phyloP scores from a whole-genome alignment of 2,329 filamentous ascomycete species.

The Colletotrichum sp. region DNA sequence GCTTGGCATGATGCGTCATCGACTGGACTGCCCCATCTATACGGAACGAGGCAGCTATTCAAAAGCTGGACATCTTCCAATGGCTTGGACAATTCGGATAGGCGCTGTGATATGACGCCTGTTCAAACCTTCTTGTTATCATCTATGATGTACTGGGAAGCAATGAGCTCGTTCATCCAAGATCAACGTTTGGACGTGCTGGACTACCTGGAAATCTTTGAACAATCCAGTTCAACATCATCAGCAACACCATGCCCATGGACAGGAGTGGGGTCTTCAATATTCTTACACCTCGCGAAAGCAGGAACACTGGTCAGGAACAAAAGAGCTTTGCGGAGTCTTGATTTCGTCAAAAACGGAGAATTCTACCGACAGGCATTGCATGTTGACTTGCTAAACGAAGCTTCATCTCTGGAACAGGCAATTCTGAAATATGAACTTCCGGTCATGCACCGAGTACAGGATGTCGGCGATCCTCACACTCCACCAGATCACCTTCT shows the following conservation, averaged over 20 bases:
- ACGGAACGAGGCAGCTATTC: not conserved
- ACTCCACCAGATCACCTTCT: not conserved
- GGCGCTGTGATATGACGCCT: accelerated
- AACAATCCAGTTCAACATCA: not conserved
- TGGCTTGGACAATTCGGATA: accelerated
- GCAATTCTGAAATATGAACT: not conserved
- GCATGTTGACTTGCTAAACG: not conserved
- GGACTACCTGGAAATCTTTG: not conserved
- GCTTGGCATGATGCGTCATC: not conserved
- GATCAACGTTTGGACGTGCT: not conserved
- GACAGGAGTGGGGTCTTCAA: not conserved
- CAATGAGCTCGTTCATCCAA: not conserved
- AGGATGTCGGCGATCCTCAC: not conserved
- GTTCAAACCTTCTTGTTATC: not conserved
- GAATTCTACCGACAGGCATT: not conserved
- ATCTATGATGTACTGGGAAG: not conserved
- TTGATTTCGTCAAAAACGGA: not conserved
- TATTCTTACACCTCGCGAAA: not conserved
- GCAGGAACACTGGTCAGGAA: not conserved
- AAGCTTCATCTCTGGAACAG: not conserved
- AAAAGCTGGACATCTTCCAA: not conserved
- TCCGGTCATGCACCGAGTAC: accelerated
- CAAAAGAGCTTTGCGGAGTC: not conserved
- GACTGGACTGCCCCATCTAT: not conserved
- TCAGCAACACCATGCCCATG: not conserved